Conservation (phyloP, 306 rosid genomes). For the Calophaca sinica region DNA sequence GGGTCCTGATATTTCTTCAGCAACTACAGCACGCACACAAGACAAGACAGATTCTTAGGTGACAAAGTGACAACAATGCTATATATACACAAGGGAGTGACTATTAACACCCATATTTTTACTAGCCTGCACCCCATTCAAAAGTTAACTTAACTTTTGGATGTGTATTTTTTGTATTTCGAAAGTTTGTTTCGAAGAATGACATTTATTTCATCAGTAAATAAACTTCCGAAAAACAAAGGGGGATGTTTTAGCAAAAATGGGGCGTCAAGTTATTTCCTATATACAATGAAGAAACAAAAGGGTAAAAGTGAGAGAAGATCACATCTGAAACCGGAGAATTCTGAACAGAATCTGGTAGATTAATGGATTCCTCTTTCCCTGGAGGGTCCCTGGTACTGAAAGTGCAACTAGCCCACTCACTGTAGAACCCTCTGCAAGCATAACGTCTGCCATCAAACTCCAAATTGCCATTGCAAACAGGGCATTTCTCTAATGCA, state of each 20-base stretch:
- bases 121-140: too few species aligned
- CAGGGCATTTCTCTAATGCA: constrained; percentile 67
- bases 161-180: too few species aligned
- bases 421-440: constrained; percentile 74
- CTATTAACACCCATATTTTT: too few species aligned
- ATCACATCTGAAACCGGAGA: constrained; percentile 66
- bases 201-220: too few species aligned
- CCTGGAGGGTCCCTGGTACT: constrained; percentile 77
- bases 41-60: not conserved
- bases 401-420: constrained; percentile 83
- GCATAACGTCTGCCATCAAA: constrained; percentile 64
- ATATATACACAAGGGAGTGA: not conserved
- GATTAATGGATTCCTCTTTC: constrained; percentile 58
- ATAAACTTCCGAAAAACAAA: too few species aligned
- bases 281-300: not conserved
- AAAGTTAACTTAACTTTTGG: too few species aligned
- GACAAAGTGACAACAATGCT: constrained; percentile 25
- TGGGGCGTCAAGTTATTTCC: too few species aligned
- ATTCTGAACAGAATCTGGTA: constrained; percentile 72
- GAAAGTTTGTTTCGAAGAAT: too few species aligned
- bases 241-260: too few species aligned
- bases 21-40: constrained; percentile 53
- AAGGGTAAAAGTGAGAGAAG: not conserved
- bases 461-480: constrained; percentile 77
- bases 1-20: constrained; percentile 73